A percentile compares a stretch with the other conserved stretches of the same genome.
Conservation (phyloP, 2,329 filamentous ascomycete species). For the Penicillium sp. region DNA sequence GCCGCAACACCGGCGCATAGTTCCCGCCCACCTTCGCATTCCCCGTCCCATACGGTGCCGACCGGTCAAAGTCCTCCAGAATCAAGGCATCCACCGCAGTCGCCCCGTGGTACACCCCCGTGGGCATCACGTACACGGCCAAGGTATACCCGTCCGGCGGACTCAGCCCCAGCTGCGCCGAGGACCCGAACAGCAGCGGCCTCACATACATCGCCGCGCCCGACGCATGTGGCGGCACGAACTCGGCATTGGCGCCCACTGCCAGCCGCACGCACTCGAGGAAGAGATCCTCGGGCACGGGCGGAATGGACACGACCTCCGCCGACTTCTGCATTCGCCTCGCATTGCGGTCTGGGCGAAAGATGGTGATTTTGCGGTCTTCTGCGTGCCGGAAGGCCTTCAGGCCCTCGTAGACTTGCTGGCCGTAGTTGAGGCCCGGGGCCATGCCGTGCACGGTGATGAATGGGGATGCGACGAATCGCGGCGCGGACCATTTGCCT, state of each 20-base stretch:
- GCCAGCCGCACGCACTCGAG: conserved; percentile 72
- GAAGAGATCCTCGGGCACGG: conserved; percentile 73
- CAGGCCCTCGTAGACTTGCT: conserved; percentile 97
- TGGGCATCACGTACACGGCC: conserved; percentile 83
- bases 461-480: conserved; percentile 78
- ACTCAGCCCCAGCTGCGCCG: conserved; percentile 78
- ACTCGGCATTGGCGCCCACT: conserved; percentile 83
- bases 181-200: conserved; percentile 81
- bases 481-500: conserved; percentile 69
- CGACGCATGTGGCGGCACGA: conserved; percentile 82
- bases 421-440: conserved; percentile 91
- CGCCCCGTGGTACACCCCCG: conserved; percentile 88
- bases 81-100: conserved; percentile 84
- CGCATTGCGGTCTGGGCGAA: conserved; percentile 84
- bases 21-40: conserved; percentile 94
- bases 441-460: conserved; percentile 93
- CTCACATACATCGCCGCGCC: conserved; percentile 91
- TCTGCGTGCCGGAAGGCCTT: conserved; percentile 76
- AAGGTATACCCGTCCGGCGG: conserved; percentile 93
- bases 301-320: conserved; percentile 76
- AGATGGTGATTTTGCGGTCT: conserved; percentile 71
- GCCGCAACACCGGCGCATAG: conserved; percentile 86
- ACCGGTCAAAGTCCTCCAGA: conserved; percentile 87
- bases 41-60: conserved; percentile 86
- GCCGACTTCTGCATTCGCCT: conserved; percentile 80